Percentiles rank a stretch among this genome's conserved stretches.
phyloP scores from a whole-genome alignment of 352 stramenopile species.

The Aphanomyces cochlioides region DNA sequence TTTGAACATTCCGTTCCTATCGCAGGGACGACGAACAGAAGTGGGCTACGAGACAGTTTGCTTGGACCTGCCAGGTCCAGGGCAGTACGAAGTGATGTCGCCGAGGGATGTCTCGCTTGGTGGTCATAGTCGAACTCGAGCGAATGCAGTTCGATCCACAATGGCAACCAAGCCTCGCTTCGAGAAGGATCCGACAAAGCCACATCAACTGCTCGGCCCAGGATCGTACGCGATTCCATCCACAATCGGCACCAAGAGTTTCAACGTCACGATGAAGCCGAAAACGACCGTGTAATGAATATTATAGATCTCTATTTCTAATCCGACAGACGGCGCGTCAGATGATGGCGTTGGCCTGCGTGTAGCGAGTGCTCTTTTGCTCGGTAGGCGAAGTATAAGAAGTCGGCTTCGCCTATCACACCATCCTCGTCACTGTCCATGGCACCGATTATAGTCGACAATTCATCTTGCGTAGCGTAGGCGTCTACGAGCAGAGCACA shows the following conservation, averaged over 20 bases:
- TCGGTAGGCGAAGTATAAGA: conserved; percentile 76
- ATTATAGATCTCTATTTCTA: conserved; percentile 22
- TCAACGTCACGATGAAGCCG: conserved; percentile 59
- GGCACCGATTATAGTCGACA: conserved; percentile 70
- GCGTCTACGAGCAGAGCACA: conserved; percentile 48
- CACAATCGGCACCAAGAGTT: conserved; percentile 59
- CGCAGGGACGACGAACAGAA: conserved; percentile 15
- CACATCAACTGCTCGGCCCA: conserved; percentile 41
- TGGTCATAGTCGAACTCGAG: conserved; percentile 34
- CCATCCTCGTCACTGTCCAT: conserved; percentile 76
- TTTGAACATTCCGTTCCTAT: conserved; percentile 25
- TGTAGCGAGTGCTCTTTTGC: conserved; percentile 31
- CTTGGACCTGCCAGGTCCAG: conserved; percentile 44
- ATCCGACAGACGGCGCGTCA: conserved; percentile 16
- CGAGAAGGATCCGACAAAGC: conserved; percentile 49
- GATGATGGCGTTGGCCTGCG: neutral
- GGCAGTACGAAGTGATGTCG: conserved; percentile 37
- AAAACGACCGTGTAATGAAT: conserved; percentile 5
- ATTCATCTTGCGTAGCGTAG: conserved; percentile 77
- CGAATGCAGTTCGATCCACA: conserved; percentile 41
- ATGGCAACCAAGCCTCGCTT: conserved; percentile 53
- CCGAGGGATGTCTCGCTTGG: conserved; percentile 3
- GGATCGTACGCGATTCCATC: conserved; percentile 52
- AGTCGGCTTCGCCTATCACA: conserved; percentile 74
- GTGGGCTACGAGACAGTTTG: conserved; percentile 19